Conservation (phyloP, 2,329 filamentous ascomycete species). For the Ascosphaera apis region DNA sequence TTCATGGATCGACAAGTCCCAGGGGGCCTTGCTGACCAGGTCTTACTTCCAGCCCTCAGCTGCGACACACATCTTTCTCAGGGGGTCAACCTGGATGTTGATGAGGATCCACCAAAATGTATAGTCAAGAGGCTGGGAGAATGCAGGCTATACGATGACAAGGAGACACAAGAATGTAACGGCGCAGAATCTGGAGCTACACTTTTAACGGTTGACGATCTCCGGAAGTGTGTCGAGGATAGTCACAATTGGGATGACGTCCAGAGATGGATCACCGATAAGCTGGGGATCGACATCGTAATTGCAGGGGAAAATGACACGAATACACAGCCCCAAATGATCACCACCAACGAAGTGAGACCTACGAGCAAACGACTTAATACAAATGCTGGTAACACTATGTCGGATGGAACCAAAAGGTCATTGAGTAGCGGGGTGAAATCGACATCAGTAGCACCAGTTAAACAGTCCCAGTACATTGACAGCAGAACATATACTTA, state of each 20-base stretch:
- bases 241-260: conserved; percentile 1
- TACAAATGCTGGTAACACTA: too few relatives aligned
- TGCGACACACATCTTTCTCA: conserved; percentile 3
- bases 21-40: conserved; percentile 1
- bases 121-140: conserved; percentile 4
- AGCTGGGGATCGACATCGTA: too few relatives aligned
- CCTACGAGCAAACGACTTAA: too few relatives aligned
- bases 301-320: not conserved
- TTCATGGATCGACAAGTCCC: conserved; percentile 5
- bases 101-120: conserved; percentile 3
- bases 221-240: conserved; percentile 2
- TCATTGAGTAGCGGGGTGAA: not conserved
- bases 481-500: not conserved
- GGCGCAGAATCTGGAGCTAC: not conserved
- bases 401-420: too few relatives aligned
- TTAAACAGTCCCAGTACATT: not conserved
- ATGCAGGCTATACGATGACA: conserved; percentile 2
- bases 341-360: too few relatives aligned
- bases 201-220: conserved; percentile 2
- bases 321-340: too few relatives aligned
- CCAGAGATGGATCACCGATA: not conserved
- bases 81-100: conserved; percentile 2
- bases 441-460: not conserved
- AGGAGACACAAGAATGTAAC: not conserved
- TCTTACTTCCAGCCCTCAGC: conserved; percentile 4